A percentile compares a stretch with the other conserved stretches of the same genome.
phyloP scores from a whole-genome alignment of 2,329 filamentous ascomycete species.

The Colletotrichum sp. region DNA sequence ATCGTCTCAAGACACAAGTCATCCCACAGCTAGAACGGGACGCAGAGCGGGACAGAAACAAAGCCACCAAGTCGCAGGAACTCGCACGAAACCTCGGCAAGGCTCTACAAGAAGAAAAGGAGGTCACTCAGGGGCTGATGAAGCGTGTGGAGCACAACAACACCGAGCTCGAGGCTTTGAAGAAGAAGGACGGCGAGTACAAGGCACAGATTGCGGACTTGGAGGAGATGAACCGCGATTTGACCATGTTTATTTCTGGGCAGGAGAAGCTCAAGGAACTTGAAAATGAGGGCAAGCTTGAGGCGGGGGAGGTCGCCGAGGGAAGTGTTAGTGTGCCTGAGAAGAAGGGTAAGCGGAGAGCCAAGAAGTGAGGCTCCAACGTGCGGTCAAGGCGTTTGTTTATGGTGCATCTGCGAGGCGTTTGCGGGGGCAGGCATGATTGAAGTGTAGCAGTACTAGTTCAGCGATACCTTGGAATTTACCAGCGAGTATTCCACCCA shows the following conservation, averaged over 20 bases:
- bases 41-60: conserved; percentile 69
- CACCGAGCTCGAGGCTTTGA: conserved; percentile 62
- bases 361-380: conserved; percentile 38
- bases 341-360: conserved; percentile 59
- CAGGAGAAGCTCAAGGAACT: conserved; percentile 80
- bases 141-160: conserved; percentile 79
- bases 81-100: conserved; percentile 78
- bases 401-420: neutral
- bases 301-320: conserved; percentile 76
- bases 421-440: neutral
- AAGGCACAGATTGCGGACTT: conserved; percentile 73
- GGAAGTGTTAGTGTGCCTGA: conserved; percentile 73
- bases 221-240: conserved; percentile 84
- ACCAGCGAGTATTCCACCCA: neutral
- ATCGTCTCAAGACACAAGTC: conserved; percentile 56
- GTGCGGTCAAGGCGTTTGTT: neutral
- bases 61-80: conserved; percentile 74
- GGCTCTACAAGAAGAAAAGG: conserved; percentile 85
- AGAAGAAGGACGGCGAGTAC: conserved; percentile 61
- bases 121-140: conserved; percentile 81
- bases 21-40: conserved; percentile 77
- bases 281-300: conserved; percentile 61
- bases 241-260: conserved; percentile 86
- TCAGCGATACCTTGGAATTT: neutral
- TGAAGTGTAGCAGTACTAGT: neutral